Conservation (phyloP, 1,284 basidiomycete species). For the Leccinum griseonigrum region DNA sequence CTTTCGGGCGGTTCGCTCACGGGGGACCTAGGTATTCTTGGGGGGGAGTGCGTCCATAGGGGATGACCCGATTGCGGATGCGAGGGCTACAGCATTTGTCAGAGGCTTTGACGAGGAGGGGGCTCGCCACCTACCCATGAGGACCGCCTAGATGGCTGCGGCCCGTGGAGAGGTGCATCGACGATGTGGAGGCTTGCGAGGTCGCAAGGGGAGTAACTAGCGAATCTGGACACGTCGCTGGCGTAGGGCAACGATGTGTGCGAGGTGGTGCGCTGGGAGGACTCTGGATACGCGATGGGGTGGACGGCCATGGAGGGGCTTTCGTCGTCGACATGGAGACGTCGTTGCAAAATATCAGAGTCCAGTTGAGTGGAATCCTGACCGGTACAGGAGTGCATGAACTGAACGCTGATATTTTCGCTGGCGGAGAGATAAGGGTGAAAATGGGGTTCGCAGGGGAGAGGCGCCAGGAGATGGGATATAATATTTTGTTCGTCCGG, state of each 20-base stretch:
- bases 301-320: conserved; percentile 1
- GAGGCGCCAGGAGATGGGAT: conserved; percentile 20
- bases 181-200: conserved; percentile 13
- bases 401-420: conserved; percentile 34
- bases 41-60: conserved; percentile 17
- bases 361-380: conserved; percentile 28
- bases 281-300: conserved; percentile 29
- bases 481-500: conserved; percentile 13
- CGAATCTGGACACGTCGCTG: conserved; percentile 15
- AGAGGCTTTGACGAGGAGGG: conserved; percentile 10
- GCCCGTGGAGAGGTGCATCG: conserved; percentile 13
- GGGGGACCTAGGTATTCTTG: conserved; percentile 24
- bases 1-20: conserved; percentile 33
- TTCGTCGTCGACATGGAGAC: conserved; percentile 9
- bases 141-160: conserved; percentile 21
- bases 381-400: conserved; percentile 25
- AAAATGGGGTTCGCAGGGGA: conserved; percentile 14
- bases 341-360: conserved; percentile 27
- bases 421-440: conserved; percentile 19
- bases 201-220: conserved; percentile 10
- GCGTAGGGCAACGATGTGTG: conserved; percentile 17
- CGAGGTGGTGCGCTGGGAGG: conserved; percentile 33
- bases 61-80: conserved; percentile 17
- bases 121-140: conserved; percentile 25
- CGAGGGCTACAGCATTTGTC: conserved; percentile 22